Percentiles rank a stretch among this genome's conserved stretches.
phyloP scores from a whole-genome alignment of 1,284 basidiomycete genomes.

The Cryptococcus floricola region DNA sequence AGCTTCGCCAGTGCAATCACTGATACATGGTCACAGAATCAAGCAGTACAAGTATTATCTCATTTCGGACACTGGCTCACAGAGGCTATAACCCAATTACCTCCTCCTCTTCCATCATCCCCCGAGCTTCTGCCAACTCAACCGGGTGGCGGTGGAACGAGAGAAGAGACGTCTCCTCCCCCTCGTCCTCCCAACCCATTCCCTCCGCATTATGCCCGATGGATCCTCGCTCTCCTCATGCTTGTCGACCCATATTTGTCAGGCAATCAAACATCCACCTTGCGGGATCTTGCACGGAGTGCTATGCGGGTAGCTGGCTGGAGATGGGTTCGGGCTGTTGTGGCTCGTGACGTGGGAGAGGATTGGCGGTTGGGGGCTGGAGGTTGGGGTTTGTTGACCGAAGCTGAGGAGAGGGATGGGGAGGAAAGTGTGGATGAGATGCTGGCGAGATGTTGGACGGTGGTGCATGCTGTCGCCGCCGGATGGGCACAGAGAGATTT shows the following conservation, averaged over 20 bases:
- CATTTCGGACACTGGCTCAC: slow-evolving; percentile 24
- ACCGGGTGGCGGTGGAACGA: neutral
- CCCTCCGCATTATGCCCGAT: slow-evolving; percentile 60
- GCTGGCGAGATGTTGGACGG: slow-evolving; percentile 67
- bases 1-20: neutral
- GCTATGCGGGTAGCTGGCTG: slow-evolving; percentile 59
- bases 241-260: slow-evolving; percentile 67
- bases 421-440: slow-evolving; percentile 28
- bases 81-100: slow-evolving; percentile 14
- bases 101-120: slow-evolving; percentile 8
- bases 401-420: slow-evolving; percentile 3
- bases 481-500: slow-evolving; percentile 85
- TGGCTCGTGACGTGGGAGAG: slow-evolving; percentile 16
- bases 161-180: neutral
- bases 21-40: slow-evolving; percentile 10
- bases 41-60: slow-evolving; percentile 21
- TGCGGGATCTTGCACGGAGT: slow-evolving; percentile 73
- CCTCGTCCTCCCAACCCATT: slow-evolving; percentile 1
- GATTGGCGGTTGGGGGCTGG: slow-evolving; percentile 7
- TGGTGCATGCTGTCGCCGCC: slow-evolving; percentile 65
- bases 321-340: slow-evolving; percentile 31
- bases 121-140: slow-evolving; percentile 16
- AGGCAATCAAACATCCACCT: slow-evolving; percentile 69
- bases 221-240: slow-evolving; percentile 77
- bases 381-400: slow-evolving; percentile 1